Evolutionary conservation across 441 rosid genomes (phyloP).

Genomic region (Adansonia gregorii): DNA sequence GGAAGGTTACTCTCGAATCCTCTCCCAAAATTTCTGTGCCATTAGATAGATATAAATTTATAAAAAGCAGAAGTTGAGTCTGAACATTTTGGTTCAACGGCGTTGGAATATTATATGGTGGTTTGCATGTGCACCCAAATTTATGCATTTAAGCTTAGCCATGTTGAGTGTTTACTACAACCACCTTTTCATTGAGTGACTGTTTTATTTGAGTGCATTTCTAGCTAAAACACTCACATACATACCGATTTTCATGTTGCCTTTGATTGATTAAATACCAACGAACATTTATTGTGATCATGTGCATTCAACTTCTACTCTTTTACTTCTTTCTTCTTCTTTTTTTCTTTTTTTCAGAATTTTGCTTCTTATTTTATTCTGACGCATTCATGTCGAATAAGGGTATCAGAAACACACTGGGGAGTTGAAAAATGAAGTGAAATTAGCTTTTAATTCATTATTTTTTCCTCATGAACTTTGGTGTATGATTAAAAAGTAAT

Average conservation of each 20-base stretch:
- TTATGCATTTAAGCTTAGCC: constrained; percentile 46
- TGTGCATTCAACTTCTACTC: constrained; percentile 29
- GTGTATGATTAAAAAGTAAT: too few species aligned
- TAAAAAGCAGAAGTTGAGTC: background rate
- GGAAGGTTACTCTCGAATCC: background rate
- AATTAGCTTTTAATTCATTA: too few species aligned
- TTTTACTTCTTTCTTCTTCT: too few species aligned
- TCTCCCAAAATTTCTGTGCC: background rate
- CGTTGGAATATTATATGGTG: constrained; percentile 19
- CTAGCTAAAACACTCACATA: constrained; percentile 35
- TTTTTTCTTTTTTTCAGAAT: background rate
- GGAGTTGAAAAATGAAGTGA: too few species aligned
- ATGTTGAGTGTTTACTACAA: constrained; percentile 51
- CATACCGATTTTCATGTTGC: constrained; percentile 36
- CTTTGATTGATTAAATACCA: constrained; percentile 26
- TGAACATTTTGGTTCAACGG: constrained; percentile 4
- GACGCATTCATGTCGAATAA: too few species aligned
- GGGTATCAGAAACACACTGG: too few species aligned
- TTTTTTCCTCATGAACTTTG: too few species aligned
- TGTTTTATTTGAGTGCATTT: constrained; percentile 41
- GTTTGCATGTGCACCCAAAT: constrained; percentile 45
- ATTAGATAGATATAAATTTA: background rate
- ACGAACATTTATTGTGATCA: constrained; percentile 44
- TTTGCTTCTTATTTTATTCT: background rate
- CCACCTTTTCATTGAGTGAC: constrained; percentile 55